Conservation (phyloP, 768 basidiomycete species). For the Hygrophoropsis aurantiaca region DNA sequence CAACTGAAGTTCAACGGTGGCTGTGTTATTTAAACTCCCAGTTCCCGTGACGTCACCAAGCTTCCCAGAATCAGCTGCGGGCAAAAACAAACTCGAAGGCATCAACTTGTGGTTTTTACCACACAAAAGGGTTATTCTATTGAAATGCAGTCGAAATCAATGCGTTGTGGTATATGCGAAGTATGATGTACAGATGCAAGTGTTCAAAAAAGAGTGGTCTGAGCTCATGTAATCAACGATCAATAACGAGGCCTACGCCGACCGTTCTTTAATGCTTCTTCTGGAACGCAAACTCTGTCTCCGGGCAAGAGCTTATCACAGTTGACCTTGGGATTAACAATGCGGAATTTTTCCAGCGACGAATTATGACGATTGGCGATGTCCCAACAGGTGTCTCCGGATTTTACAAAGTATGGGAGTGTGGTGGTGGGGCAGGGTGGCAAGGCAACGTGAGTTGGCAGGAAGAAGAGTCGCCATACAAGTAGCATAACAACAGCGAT, state of each 20-base stretch:
- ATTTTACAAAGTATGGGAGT: conserved; percentile 46
- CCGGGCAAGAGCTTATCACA: conserved; percentile 65
- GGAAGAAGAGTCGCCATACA: conserved; percentile 58
- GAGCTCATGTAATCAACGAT: not conserved
- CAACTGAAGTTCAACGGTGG: conserved; percentile 20
- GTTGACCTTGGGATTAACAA: conserved; percentile 50
- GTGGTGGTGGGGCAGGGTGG: conserved; percentile 35
- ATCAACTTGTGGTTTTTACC: too few species aligned
- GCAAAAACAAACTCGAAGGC: too few species aligned
- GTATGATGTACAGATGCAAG: conserved; percentile 18
- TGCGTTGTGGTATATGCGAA: conserved; percentile 8
- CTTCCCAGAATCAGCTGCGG: not conserved
- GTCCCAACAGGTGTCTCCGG: conserved; percentile 69
- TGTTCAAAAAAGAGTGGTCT: conserved; percentile 1
- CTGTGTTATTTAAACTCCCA: conserved; percentile 16
- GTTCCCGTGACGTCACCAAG: conserved; percentile 18
- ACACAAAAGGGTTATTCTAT: too few species aligned
- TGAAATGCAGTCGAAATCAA: not conserved
- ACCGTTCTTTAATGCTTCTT: conserved; percentile 34
- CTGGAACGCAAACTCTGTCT: conserved; percentile 58
- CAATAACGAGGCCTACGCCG: conserved; percentile 8
- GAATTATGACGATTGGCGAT: conserved; percentile 50
- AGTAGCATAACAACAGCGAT: conserved; percentile 62
- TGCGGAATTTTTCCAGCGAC: conserved; percentile 49
- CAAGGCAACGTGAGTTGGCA: conserved; percentile 25